Evolutionary conservation across 176 grass and related monocot species (phyloP).

Genomic region (Miscanthus lutarioriparius): DNA sequence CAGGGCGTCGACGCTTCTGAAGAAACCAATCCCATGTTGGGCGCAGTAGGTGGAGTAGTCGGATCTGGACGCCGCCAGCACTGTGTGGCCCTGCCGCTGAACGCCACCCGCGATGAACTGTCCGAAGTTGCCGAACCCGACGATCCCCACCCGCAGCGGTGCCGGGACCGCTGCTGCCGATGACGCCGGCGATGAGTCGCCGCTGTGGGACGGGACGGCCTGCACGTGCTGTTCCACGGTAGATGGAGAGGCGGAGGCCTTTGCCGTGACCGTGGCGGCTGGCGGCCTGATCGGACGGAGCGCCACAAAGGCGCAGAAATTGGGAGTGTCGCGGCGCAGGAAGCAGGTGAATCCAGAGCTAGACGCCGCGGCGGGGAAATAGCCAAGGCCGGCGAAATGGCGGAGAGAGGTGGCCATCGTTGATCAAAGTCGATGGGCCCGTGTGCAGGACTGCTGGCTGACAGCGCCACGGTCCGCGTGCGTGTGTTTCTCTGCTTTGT

Average conservation of each 20-base stretch:
- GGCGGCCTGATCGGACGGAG: constrained; percentile 8
- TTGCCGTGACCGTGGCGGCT: neutral
- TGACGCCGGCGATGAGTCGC: too few species aligned
- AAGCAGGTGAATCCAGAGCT: neutral
- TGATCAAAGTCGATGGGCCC: neutral
- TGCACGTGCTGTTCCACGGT: neutral
- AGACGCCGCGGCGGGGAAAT: neutral
- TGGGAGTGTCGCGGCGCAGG: constrained; percentile 1
- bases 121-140: constrained; percentile 69
- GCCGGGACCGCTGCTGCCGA: neutral
- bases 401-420: constrained; percentile 28
- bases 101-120: constrained; percentile 68
- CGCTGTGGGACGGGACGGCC: neutral
- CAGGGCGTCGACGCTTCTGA: constrained; percentile 53
- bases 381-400: constrained; percentile 6
- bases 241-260: neutral
- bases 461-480: neutral
- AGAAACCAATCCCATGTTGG: constrained; percentile 47
- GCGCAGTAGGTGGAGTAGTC: constrained; percentile 59
- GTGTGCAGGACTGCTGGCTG: neutral
- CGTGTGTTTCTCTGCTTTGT: neutral
- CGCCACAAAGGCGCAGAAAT: constrained; percentile 41
- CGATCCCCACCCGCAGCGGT: constrained; percentile 48
- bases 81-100: constrained; percentile 53
- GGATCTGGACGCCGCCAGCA: constrained; percentile 67